Evolutionary conservation across 208 protist species (phyloP).

Genomic region (Leishmania lainsoni): DNA sequence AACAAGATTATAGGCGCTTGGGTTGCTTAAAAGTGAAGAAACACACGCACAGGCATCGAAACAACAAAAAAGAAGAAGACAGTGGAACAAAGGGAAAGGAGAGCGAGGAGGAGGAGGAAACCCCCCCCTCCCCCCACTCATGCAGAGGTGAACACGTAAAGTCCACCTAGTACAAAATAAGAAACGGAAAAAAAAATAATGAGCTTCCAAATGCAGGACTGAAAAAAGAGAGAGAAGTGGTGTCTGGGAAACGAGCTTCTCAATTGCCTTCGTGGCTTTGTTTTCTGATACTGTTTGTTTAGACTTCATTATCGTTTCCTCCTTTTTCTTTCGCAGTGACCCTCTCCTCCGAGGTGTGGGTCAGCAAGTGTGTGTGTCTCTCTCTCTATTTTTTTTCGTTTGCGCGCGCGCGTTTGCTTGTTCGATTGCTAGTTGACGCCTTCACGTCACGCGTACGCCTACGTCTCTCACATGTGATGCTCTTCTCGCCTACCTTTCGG

Average conservation of each 20-base stretch:
- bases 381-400: neutral
- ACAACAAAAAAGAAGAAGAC: too few species aligned
- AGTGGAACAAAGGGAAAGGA: neutral
- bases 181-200: neutral
- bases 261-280: neutral
- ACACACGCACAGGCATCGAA: neutral
- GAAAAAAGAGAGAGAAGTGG: neutral
- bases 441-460: neutral
- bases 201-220: neutral
- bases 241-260: neutral
- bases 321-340: neutral
- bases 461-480: neutral
- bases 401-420: neutral
- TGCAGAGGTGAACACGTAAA: neutral
- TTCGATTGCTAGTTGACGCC: neutral
- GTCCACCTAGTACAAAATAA: neutral
- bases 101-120: neutral
- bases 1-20: neutral
- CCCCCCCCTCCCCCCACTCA: too few species aligned
- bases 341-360: neutral
- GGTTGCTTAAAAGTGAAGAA: neutral
- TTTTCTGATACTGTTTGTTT: neutral
- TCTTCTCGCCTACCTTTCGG: neutral
- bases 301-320: neutral
- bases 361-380: neutral